Conservation (phyloP, 768 basidiomycete species). For the Leccinellum rugosiceps region DNA sequence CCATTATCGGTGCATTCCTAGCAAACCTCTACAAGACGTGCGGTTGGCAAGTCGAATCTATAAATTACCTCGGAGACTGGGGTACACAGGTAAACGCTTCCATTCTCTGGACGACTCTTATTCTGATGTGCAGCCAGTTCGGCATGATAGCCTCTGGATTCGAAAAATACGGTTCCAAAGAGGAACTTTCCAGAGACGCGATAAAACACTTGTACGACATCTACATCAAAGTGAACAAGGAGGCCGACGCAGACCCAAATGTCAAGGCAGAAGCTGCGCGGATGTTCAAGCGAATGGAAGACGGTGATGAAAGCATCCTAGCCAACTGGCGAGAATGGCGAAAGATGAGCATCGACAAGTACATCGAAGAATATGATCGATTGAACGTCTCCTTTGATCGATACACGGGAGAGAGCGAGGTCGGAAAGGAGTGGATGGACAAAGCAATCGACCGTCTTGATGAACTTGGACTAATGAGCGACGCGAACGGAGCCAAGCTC, state of each 20-base stretch:
- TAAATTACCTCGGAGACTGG: slow-evolving; percentile 99
- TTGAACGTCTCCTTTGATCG: slow-evolving; percentile 90
- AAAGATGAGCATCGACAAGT: slow-evolving; percentile 85
- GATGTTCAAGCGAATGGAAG: slow-evolving; percentile 95
- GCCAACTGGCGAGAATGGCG: slow-evolving; percentile 93
- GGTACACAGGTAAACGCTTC: slow-evolving; percentile 77
- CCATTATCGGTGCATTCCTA: slow-evolving; percentile 98
- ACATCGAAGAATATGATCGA: slow-evolving; percentile 81
- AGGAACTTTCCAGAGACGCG: slow-evolving; percentile 79
- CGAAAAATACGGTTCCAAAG: slow-evolving; percentile 85
- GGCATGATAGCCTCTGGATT: slow-evolving; percentile 90
- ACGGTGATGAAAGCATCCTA: slow-evolving; percentile 82
- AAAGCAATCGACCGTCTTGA: slow-evolving; percentile 66
- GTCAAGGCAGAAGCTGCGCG: slow-evolving; percentile 75
- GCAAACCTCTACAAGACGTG: slow-evolving; percentile 87
- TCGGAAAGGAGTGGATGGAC: slow-evolving; percentile 70
- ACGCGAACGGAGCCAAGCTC: slow-evolving; percentile 77
- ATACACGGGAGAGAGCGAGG: slow-evolving; percentile 87
- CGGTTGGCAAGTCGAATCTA: slow-evolving; percentile 86
- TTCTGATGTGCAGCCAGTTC: slow-evolving; percentile 44
- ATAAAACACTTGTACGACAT: slow-evolving; percentile 95
- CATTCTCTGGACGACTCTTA: not conserved
- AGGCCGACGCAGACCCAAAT: slow-evolving; percentile 65
- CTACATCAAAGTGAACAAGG: slow-evolving; percentile 92
- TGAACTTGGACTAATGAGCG: slow-evolving; percentile 70